phyloP scores from a whole-genome alignment of 2,329 filamentous ascomycete genomes.

The Colletotrichum tanaceti region DNA sequence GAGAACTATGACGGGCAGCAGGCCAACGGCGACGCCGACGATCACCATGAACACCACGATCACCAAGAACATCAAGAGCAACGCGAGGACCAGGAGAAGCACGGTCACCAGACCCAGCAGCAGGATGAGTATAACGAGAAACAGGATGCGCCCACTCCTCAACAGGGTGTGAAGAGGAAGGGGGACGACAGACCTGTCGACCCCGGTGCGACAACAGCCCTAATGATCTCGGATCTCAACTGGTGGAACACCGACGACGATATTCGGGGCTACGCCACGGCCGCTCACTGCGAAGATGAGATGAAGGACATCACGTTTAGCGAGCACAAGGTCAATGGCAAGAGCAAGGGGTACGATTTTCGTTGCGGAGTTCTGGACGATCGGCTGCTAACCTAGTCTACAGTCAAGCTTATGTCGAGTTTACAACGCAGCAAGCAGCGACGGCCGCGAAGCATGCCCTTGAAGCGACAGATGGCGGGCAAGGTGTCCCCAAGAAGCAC shows the following conservation, averaged over 20 bases:
- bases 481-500: conserved; percentile 74
- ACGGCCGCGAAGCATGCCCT: conserved; percentile 87
- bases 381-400: conserved; percentile 3
- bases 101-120: conserved; percentile 45
- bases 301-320: conserved; percentile 95
- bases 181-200: conserved; percentile 70
- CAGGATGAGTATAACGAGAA: conserved; percentile 44
- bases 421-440: conserved; percentile 83
- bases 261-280: conserved; percentile 84
- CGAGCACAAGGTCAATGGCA: conserved; percentile 98
- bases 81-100: conserved; percentile 56
- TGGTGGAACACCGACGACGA: conserved; percentile 99
- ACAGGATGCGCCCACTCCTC: conserved; percentile 49
- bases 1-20: conserved; percentile 48
- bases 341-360: conserved; percentile 87
- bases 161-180: conserved; percentile 71
- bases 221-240: conserved; percentile 89
- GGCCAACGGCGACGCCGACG: conserved; percentile 47
- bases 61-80: conserved; percentile 47
- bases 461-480: conserved; percentile 70
- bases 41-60: conserved; percentile 56
- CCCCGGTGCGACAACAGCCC: conserved; percentile 71
- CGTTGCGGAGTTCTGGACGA: neutral
- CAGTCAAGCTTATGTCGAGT: conserved; percentile 85
- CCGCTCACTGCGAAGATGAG: conserved; percentile 84